Evolutionary conservation across 257 asterid species (phyloP).

Genomic region (Orobanche coerulescens): DNA sequence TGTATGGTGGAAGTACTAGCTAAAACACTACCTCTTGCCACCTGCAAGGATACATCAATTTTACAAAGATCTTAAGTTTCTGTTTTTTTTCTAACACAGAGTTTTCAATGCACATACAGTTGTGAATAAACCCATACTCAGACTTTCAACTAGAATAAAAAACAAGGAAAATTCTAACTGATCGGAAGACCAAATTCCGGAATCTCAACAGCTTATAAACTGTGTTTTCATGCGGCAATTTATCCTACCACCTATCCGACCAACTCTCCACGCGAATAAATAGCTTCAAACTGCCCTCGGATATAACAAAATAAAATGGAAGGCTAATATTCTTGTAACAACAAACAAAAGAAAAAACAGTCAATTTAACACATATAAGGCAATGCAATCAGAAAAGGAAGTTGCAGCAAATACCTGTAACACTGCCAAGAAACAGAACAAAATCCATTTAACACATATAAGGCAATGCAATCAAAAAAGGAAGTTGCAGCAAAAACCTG

Average conservation of each 20-base stretch:
- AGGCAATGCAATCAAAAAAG: not conserved
- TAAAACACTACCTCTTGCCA: too few relatives aligned
- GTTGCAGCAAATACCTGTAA: slow-evolving; percentile 30
- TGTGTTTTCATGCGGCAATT: not conserved
- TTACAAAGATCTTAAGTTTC: not conserved
- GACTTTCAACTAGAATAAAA: not conserved
- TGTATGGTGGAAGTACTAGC: too few relatives aligned
- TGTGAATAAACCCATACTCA: not conserved
- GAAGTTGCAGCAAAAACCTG: slow-evolving; percentile 27
- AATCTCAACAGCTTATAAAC: not conserved
- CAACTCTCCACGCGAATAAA: not conserved
- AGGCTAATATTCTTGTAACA: not conserved
- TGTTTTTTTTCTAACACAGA: not conserved
- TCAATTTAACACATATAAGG: slow-evolving; percentile 8
- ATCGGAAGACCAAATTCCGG: slow-evolving; percentile 8
- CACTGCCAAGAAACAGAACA: slow-evolving; percentile 10
- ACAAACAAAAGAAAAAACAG: too few relatives aligned
- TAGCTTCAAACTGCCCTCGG: not conserved
- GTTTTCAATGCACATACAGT: not conserved
- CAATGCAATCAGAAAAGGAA: not conserved
- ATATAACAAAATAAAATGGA: not conserved
- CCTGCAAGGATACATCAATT: not conserved
- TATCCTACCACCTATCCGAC: not conserved
- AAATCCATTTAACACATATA: slow-evolving; percentile 2
- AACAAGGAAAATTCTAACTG: not conserved